Evolutionary conservation across 306 rosid species (phyloP), one percentile per base, ranked within the genome.

Genomic region (Potentilla sterilis): DNA sequence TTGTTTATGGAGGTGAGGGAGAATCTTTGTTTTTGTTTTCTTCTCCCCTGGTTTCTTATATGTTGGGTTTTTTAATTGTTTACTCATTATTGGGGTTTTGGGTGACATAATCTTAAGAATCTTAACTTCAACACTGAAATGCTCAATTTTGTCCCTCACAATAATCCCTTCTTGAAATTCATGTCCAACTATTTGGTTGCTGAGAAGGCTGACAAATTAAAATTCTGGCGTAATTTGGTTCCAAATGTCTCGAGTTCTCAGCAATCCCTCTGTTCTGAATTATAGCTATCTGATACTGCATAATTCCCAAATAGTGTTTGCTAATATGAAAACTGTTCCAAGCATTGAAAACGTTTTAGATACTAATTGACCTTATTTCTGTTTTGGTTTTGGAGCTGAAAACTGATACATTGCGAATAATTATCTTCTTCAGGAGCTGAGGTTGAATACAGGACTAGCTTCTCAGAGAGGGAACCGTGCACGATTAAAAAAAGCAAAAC

Each of bases 401-500:
- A 78, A 35, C 77, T 77, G 72, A 82, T 76, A 76, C 68, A 49
- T 74, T 81, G 21, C 73, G 67, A 14, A 43, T 54, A 49, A 41
- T 82, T 84, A 83, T 75, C 47, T 80, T 79, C 73, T 87, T 59
- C 91, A 96, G 98, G 96, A 81, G 84, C 84, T 68, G 94, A 89
- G 24, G 88, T 85, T 72, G 98, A 90, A 66, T 90, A 77, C 75
- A 87, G 99, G 84, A 86, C 78, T 73, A 96, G 97, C 87, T 92
- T 92, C 87, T 90, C 98, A 78, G 99, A 96, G 86, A 92, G 97
- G 83, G 99, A 96, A 73, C 94, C 94, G 19, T 83, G 90, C 85
- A 89, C 97, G 66, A 88, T 88, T 81, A 92, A 92, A 75, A 96
- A 96, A 87, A 92, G 99, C 91, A 92, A 92, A 85, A 92, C 96